Evolutionary conservation across 2,329 filamentous ascomycete species (phyloP).

Genomic region (Neofusicoccum ribis): DNA sequence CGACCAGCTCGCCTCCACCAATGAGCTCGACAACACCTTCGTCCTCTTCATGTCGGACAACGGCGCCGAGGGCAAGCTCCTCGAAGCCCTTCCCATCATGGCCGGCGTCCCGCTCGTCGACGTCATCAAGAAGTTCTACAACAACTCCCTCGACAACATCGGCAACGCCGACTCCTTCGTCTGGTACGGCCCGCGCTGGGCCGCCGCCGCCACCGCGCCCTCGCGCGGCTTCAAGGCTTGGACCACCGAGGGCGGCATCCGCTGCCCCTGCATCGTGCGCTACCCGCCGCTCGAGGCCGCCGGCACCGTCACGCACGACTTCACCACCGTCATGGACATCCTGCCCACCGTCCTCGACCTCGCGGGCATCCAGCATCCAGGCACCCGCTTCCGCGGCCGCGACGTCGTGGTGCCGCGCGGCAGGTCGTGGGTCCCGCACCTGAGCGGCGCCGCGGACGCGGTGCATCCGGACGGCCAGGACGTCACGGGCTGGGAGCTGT

Average conservation of each 20-base stretch:
- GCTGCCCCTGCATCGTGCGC: slow-evolving; percentile 15
- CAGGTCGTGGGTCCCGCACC: slow-evolving; percentile 1
- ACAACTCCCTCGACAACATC: slow-evolving; percentile 18
- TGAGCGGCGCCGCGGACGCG: not conserved
- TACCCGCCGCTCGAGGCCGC: not conserved
- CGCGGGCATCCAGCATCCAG: slow-evolving; percentile 4
- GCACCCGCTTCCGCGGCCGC: slow-evolving; percentile 1
- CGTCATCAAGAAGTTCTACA: slow-evolving; percentile 9
- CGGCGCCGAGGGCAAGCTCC: slow-evolving; percentile 17
- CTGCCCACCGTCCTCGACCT: slow-evolving; percentile 17
- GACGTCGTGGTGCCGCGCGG: slow-evolving; percentile 15
- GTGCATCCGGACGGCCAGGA: not conserved
- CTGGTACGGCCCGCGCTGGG: slow-evolving; percentile 19
- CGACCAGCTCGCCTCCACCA: not conserved
- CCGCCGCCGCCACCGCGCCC: slow-evolving; percentile 12
- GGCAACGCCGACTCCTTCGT: slow-evolving; percentile 13
- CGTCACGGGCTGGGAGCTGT: slow-evolving; percentile 22
- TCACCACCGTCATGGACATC: slow-evolving; percentile 20
- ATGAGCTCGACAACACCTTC: slow-evolving; percentile 20
- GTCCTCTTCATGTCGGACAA: slow-evolving; percentile 20
- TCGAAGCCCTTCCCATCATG: slow-evolving; percentile 17
- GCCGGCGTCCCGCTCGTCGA: slow-evolving; percentile 14
- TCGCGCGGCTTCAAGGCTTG: slow-evolving; percentile 17
- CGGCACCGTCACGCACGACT: not conserved
- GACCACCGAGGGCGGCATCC: slow-evolving; percentile 16